phyloP scores from a whole-genome alignment of 192 early-diverging fungal species.

The Podila epicladia region DNA sequence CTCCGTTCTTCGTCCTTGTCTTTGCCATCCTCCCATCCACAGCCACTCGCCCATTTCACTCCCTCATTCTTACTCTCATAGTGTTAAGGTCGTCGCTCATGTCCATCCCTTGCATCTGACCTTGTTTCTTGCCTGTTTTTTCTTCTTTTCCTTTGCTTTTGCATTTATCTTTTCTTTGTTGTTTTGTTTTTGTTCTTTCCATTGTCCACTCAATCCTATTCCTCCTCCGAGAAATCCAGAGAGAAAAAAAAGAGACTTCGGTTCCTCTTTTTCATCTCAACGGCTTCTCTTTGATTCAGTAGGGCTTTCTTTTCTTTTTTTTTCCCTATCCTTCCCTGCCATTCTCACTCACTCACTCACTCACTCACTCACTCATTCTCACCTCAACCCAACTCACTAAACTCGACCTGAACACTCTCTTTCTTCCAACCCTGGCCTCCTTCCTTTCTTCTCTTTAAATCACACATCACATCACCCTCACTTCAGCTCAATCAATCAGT shows the following conservation, averaged over 20 bases:
- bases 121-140: not conserved
- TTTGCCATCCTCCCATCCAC: too few species aligned
- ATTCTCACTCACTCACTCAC: too few species aligned
- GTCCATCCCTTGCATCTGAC: too few species aligned
- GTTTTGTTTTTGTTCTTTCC: not conserved
- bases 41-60: not conserved
- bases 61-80: too few species aligned
- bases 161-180: not conserved
- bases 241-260: not conserved
- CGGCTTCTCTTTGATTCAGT: too few species aligned
- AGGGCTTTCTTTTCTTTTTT: not conserved
- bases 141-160: not conserved
- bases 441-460: not conserved
- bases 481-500: not conserved
- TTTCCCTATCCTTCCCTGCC: conserved; percentile 2
- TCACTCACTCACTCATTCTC: too few species aligned
- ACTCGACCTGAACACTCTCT: not conserved
- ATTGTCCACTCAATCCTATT: too few species aligned
- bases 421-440: not conserved
- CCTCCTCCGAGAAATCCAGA: not conserved
- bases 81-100: too few species aligned
- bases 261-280: not conserved
- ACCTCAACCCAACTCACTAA: too few species aligned
- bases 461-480: not conserved
- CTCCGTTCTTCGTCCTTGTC: too few species aligned